phyloP scores from a whole-genome alignment of 2,329 filamentous ascomycete species.

The Colletotrichum lindemuthianum region DNA sequence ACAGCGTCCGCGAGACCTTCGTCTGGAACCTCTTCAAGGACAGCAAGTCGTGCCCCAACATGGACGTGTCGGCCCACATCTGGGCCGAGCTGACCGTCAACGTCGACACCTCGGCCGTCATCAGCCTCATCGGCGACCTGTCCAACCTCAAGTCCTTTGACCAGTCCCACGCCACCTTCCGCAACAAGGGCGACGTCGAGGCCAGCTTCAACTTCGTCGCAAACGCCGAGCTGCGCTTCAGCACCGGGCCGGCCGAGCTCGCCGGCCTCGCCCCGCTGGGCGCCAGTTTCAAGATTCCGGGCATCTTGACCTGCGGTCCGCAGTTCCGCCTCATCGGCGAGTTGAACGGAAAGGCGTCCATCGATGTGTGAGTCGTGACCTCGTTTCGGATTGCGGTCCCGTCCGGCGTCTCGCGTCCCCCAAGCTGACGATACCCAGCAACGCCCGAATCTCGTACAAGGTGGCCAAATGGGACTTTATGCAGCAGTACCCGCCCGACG shows the following conservation, averaged over 20 bases:
- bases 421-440: neutral
- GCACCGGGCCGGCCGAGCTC: slow-evolving; percentile 35
- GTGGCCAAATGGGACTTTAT: slow-evolving; percentile 15
- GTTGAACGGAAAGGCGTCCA: slow-evolving; percentile 14
- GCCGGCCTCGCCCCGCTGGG: slow-evolving; percentile 40
- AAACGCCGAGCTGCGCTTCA: slow-evolving; percentile 26
- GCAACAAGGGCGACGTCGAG: slow-evolving; percentile 30
- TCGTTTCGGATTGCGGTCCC: too few relatives aligned
- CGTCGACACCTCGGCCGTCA: slow-evolving; percentile 22
- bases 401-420: too few relatives aligned
- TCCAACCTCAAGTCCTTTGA: slow-evolving; percentile 22
- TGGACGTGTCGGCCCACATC: neutral
- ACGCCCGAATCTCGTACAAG: slow-evolving; percentile 1
- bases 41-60: slow-evolving; percentile 10
- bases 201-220: slow-evolving; percentile 29
- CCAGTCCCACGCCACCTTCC: slow-evolving; percentile 30
- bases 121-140: slow-evolving; percentile 34
- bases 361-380: too few relatives aligned
- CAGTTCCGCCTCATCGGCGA: slow-evolving; percentile 40
- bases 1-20: slow-evolving; percentile 11
- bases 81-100: slow-evolving; percentile 22
- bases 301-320: slow-evolving; percentile 45
- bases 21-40: slow-evolving; percentile 22
- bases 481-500: neutral
- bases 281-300: slow-evolving; percentile 42